Percentiles rank a stretch among this genome's conserved stretches.
phyloP scores from a whole-genome alignment of 352 stramenopile genomes.

The Pythium angustatum region DNA sequence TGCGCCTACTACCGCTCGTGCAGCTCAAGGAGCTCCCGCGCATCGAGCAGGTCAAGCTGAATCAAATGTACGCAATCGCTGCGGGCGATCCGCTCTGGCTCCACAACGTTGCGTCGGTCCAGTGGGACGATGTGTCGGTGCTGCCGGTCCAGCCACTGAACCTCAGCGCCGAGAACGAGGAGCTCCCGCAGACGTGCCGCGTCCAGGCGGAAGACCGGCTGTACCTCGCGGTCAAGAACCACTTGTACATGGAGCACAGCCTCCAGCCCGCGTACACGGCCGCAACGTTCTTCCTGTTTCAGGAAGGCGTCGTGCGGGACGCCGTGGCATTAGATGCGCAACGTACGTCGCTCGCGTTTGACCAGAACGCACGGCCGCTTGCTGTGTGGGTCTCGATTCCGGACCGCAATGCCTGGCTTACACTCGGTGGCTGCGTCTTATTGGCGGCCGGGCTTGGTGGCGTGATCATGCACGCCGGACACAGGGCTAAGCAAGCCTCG shows the following conservation, averaged over 20 bases:
- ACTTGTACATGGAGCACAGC: conserved; percentile 15
- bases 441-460: background rate
- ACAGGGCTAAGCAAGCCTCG: too few relatives aligned
- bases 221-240: conserved; percentile 2
- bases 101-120: background rate
- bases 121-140: too few relatives aligned
- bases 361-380: background rate
- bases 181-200: too few relatives aligned
- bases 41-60: background rate
- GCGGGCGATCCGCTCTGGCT: background rate
- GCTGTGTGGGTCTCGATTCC: conserved; percentile 9
- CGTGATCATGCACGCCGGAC: background rate
- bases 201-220: conserved; percentile 3
- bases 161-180: too few relatives aligned
- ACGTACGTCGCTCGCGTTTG: background rate
- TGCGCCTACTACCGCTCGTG: background rate
- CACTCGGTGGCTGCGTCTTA: conserved; percentile 3
- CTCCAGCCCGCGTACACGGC: conserved; percentile 6
- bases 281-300: conserved; percentile 11
- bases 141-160: too few relatives aligned
- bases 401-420: background rate
- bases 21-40: background rate
- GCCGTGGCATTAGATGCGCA: background rate
- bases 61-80: background rate
- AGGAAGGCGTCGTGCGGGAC: conserved; percentile 4